phyloP scores from a whole-genome alignment of 345 rosid species.

The Carallia pectinifolia region DNA sequence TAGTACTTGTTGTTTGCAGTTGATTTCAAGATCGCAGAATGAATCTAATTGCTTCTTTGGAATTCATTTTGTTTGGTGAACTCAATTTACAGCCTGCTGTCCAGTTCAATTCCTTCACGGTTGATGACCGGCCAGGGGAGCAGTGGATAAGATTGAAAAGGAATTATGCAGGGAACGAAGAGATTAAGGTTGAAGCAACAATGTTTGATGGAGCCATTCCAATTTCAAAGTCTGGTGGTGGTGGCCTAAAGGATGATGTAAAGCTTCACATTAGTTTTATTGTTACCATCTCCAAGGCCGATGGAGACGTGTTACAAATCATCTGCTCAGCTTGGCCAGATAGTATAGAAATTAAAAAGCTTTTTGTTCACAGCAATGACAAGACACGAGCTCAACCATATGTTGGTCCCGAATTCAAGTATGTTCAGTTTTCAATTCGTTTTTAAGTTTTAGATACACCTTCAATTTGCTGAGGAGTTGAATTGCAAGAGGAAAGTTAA shows the following conservation, averaged over 20 bases:
- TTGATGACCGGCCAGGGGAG: constrained; percentile 74
- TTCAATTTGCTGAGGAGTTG: neutral
- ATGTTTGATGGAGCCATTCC: constrained; percentile 76
- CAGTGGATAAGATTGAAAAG: constrained; percentile 75
- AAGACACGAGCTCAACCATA: constrained; percentile 37
- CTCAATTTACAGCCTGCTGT: constrained; percentile 43
- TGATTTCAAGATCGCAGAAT: neutral
- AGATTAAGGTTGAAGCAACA: constrained; percentile 77
- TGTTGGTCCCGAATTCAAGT: constrained; percentile 78
- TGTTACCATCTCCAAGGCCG: constrained; percentile 64
- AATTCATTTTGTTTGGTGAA: neutral
- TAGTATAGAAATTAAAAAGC: constrained; percentile 54
- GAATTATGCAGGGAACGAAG: constrained; percentile 59
- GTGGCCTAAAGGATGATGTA: constrained; percentile 30
- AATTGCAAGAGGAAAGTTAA: neutral
- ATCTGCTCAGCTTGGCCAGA: constrained; percentile 87
- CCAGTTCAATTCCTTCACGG: constrained; percentile 47
- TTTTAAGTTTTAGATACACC: no score
- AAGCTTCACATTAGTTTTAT: constrained; percentile 68
- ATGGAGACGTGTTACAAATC: constrained; percentile 56
- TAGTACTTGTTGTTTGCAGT: neutral
- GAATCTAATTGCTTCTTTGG: neutral
- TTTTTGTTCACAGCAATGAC: constrained; percentile 40
- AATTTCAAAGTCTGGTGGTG: constrained; percentile 31
- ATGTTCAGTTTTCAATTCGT: constrained; percentile 22